Base-by-base conservation (phyloP, 306 rosid genomes). In the Cucurbita argyrosperma region DNA sequence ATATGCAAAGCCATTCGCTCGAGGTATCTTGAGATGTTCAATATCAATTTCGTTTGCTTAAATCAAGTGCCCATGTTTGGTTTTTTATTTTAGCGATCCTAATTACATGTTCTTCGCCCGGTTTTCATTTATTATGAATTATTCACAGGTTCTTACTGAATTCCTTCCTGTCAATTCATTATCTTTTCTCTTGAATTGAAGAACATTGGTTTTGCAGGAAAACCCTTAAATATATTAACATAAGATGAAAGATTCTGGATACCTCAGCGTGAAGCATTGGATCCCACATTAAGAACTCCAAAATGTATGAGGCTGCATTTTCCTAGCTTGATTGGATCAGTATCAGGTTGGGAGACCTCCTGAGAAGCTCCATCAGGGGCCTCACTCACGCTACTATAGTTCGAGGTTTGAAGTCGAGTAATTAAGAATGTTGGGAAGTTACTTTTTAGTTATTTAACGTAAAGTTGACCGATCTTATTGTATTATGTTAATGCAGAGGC, bases 341-440 rank as follows among this genome's bases (percentile, higher is more conserved):
- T 90, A 94, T 55, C 97, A 88, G 97, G 97, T 76, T 64, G 96
- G 98, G 98, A 49, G 97, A 90, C 97, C 96, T 79, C 97, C 97
- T 94, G 98, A 71, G 98, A 90, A 94, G 97, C 95, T 86, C 94
- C 96, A 60, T 89, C 96, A 90, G 96, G 38, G 54, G 80, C 98
- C 98, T 88, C 92, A 38, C 58, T 88, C 96, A 90, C 97, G 61
- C 55, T 54, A 1, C 69, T 74, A 70, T 49, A 43, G 49, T 75
- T 79, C 53, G 80, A 87, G 96, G 96, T 85, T 90, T 76, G 96
- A 83, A 56, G 76, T 50, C 26, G 12, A 46, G 76, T 82, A 70
- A 18, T 76, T 66, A n/a, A 59, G 39, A 64, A 16, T 37, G 65
- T 6, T 30, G 40, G 40, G 49, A 45, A 45, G 0, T 2, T n/a